phyloP scores from a whole-genome alignment of 108 stramenopile genomes.

The Skeletonema costatum region DNA sequence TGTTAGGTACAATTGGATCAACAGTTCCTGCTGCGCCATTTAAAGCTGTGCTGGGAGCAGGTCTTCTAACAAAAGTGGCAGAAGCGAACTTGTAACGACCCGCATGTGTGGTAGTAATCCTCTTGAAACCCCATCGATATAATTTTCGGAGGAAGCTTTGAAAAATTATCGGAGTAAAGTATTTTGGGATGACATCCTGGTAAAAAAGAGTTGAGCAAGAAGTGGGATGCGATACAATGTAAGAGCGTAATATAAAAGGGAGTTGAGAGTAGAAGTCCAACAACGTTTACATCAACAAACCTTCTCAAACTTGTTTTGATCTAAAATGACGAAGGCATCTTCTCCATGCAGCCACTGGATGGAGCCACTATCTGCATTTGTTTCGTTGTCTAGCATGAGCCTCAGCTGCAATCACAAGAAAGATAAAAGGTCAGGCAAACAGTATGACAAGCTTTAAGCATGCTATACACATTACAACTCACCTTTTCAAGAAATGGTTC shows the following conservation, averaged over 20 bases:
- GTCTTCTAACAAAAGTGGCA: neutral
- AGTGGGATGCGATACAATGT: neutral
- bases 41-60: neutral
- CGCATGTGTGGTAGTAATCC: neutral
- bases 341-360: neutral
- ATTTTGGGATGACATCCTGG: neutral
- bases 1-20: neutral
- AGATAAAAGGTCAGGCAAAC: neutral
- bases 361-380: neutral
- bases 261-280: neutral
- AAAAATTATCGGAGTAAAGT: neutral
- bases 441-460: neutral
- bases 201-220: neutral
- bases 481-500: neutral
- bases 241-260: neutral
- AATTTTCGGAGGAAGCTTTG: neutral
- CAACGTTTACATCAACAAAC: neutral
- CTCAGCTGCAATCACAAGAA: neutral
- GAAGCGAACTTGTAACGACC: neutral
- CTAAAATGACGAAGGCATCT: conserved; percentile 2
- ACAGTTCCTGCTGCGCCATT: neutral
- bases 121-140: neutral
- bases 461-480: neutral
- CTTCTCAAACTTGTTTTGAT: neutral
- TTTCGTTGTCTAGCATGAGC: neutral